These are phyloP conservation scores for Ascocoryne sarcoides DNA, from an alignment of 2,329 filamentous ascomycete genomes.

Conservation along the genomic window DNA sequence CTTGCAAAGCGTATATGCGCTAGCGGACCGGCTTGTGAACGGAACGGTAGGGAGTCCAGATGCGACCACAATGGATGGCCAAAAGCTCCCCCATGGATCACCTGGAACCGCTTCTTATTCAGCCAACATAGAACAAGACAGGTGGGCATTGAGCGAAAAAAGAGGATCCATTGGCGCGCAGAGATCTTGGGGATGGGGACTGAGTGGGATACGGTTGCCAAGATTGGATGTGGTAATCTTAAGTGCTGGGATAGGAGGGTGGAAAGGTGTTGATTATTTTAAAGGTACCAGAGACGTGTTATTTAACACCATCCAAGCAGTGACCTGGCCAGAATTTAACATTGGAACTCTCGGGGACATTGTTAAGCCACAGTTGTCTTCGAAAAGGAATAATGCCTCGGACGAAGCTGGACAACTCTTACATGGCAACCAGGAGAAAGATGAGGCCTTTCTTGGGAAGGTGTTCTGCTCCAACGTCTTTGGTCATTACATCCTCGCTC, in stretches of 20 bases:
- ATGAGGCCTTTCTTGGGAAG: conserved; percentile 59
- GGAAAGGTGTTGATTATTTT: conserved; percentile 68
- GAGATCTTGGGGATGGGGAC: conserved; percentile 33
- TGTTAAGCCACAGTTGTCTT: conserved; percentile 42
- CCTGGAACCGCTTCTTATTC: conserved; percentile 25
- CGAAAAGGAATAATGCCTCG: neutral
- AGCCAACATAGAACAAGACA: conserved; percentile 21
- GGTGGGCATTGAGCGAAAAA: conserved; percentile 36
- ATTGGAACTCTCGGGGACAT: conserved; percentile 45
- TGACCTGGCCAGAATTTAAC: conserved; percentile 76
- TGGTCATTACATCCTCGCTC: conserved; percentile 84
- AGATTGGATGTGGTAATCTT: conserved; percentile 72
- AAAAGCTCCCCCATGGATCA: conserved; percentile 25
- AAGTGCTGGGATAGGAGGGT: conserved; percentile 85
- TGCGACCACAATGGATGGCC: conserved; percentile 26
- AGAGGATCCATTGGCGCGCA: conserved; percentile 39
- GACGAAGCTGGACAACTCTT: conserved; percentile 24
- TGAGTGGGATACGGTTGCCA: conserved; percentile 44
- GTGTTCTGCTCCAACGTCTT: conserved; percentile 92
- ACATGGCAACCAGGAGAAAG: conserved; percentile 12
- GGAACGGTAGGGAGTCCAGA: conserved; percentile 27
- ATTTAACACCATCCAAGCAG: conserved; percentile 55
- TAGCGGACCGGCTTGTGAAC: conserved; percentile 26
- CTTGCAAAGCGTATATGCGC: conserved; percentile 37
- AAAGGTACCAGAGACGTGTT: conserved; percentile 42